These are phyloP conservation scores for Knufia fluminis DNA, from an alignment of 2,329 filamentous ascomycete species.

Conservation along the genomic window DNA sequence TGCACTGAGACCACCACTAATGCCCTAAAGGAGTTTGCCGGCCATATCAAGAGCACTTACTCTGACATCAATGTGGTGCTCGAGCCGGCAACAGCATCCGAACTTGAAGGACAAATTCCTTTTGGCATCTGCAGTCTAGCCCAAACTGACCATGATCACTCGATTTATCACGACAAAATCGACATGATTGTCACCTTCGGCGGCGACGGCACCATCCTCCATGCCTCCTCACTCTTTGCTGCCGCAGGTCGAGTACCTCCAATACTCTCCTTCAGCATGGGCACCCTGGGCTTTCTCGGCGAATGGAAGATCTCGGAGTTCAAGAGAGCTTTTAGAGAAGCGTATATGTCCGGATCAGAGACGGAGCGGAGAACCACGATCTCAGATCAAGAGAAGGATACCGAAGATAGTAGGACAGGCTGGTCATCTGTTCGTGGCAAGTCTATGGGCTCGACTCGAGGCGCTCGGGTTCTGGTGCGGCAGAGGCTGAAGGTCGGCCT, in stretches of 20 bases:
- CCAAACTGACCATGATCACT: conserved; percentile 11
- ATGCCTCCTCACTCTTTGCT: conserved; percentile 78
- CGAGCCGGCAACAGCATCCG: conserved; percentile 63
- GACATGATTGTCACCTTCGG: conserved; percentile 86
- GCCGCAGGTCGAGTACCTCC: conserved; percentile 74
- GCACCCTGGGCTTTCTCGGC: conserved; percentile 84
- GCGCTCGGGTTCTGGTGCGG: conserved; percentile 73
- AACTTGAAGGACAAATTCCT: conserved; percentile 48
- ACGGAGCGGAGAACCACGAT: conserved; percentile 36
- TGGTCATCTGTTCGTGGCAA: conserved; percentile 74
- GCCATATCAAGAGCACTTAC: conserved; percentile 71
- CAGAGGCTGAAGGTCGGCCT: conserved; percentile 81
- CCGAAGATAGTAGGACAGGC: conserved; percentile 32
- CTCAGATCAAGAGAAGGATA: conserved; percentile 36
- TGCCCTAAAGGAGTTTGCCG: conserved; percentile 51
- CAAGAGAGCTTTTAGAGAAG: conserved; percentile 83
- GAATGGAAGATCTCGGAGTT: conserved; percentile 95
- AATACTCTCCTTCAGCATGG: conserved; percentile 92
- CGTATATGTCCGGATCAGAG: conserved; percentile 70
- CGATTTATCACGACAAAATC: conserved; percentile 59
- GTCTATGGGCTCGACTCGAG: conserved; percentile 64
- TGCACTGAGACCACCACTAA: conserved; percentile 46
- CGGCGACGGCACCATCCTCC: conserved; percentile 83
- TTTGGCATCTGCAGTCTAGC: conserved; percentile 7
- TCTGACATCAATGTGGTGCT: conserved; percentile 72